Evolutionary conservation across 2,329 filamentous ascomycete species (phyloP).

Genomic region (Volutella citrinella): DNA sequence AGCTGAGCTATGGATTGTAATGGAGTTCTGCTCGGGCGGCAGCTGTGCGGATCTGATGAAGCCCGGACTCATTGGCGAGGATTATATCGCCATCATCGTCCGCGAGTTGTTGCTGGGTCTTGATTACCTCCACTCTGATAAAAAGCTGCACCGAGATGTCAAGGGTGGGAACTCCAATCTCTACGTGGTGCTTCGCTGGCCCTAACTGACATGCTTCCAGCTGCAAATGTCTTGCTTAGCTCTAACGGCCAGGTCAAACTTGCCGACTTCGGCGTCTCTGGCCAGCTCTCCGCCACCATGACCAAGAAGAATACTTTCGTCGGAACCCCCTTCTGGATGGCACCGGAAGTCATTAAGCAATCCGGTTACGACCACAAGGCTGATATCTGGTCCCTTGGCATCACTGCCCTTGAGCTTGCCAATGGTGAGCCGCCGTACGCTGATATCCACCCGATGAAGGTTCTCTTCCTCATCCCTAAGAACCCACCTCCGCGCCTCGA

Average conservation of each 20-base stretch:
- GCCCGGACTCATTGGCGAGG: slow-evolving; percentile 84
- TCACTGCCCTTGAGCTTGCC: slow-evolving; percentile 88
- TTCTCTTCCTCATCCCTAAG: slow-evolving; percentile 93
- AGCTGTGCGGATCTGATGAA: slow-evolving; percentile 97
- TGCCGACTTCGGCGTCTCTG: slow-evolving; percentile 95
- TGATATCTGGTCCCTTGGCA: slow-evolving; percentile 95
- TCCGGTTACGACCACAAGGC: slow-evolving; percentile 97
- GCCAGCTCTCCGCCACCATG: slow-evolving; percentile 95
- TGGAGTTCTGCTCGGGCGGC: slow-evolving; percentile 97
- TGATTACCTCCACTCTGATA: slow-evolving; percentile 90
- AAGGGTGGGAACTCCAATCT: slow-evolving; percentile 68
- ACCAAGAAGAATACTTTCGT: slow-evolving; percentile 99
- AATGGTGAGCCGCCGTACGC: slow-evolving; percentile 92
- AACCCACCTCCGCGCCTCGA: slow-evolving; percentile 81
- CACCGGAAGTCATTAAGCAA: slow-evolving; percentile 97
- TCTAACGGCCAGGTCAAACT: slow-evolving; percentile 94
- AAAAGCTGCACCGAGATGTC: slow-evolving; percentile 94
- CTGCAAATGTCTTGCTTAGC: slow-evolving; percentile 87
- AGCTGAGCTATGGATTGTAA: slow-evolving; percentile 97
- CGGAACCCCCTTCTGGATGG: slow-evolving; percentile 99
- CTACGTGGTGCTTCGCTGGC: not conserved
- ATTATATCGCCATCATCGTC: slow-evolving; percentile 95
- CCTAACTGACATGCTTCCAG: slow-evolving; percentile 41
- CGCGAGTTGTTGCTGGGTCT: slow-evolving; percentile 84
- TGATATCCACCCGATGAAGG: slow-evolving; percentile 98